Base-by-base conservation (phyloP, 2,329 filamentous ascomycete species). In the Cladosporium sp. region DNA sequence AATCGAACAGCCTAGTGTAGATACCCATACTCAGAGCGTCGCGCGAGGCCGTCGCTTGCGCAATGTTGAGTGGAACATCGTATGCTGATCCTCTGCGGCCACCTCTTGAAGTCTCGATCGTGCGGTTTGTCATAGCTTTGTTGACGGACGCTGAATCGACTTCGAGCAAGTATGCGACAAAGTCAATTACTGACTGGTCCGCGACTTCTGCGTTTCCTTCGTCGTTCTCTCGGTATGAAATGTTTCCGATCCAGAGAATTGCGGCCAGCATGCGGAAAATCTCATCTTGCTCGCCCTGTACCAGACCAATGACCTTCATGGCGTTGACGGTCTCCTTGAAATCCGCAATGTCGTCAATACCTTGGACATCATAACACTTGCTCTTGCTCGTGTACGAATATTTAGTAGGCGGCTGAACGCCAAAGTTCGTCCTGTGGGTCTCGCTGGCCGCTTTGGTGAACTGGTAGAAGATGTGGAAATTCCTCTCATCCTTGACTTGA, bases 391-490 rank as follows among this genome's bases (percentile, higher is more conserved):
- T 97, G 77, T 99, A 99, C 26, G 91, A 81, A 78, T 99, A 99
- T 36, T 93, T 92, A 74, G 96, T 91, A 26, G 95, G 95, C 72
- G 90, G 90, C 77, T 98, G 94, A 23, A 99, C 84, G 59, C 95
- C 95, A 75, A 92, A 97, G n/a, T 84, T 88, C 74, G 95, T 88
- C 82, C 92, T 86, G 79, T 98, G 96, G 66, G 90, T 87, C 71
- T 90, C 85, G n/a, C 93, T 91, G 11, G 94, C 94, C 4, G 91
- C 93, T 80, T 98, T 99, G 56, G 95, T 92, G 79, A 98, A 97
- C 79, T 99, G 95, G 80, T 99, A 99, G 79, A 99, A 99, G 74
- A 99, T 98, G 80, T 99, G 95, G 79, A 99, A 99, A 80, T 97
- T 98, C 72, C 95, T 88, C 84, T 99, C 95, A 77, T 97, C 96